Conservation (phyloP, 345 rosid genomes). For the Aquilaria malaccensis region DNA sequence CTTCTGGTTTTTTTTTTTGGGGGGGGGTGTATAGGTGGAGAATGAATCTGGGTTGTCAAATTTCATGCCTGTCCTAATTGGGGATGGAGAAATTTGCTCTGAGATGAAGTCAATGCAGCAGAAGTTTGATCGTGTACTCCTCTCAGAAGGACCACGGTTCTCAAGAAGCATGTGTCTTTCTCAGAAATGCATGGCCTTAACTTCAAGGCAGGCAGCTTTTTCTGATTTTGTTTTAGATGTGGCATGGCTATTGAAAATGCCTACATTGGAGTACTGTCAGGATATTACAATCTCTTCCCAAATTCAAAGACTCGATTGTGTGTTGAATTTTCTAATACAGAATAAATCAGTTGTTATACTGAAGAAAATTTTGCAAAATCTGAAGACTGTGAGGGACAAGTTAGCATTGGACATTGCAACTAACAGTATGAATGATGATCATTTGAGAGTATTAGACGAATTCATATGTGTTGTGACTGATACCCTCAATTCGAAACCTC, state of each 20-base stretch:
- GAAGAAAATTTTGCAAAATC: slow-evolving; percentile 43
- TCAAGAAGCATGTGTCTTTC: slow-evolving; percentile 15
- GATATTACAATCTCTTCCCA: slow-evolving; percentile 35
- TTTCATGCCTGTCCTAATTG: slow-evolving; percentile 76
- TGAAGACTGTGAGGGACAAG: slow-evolving; percentile 21
- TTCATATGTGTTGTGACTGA: not conserved
- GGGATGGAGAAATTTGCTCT: slow-evolving; percentile 59
- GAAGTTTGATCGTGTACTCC: slow-evolving; percentile 38
- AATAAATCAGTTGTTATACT: slow-evolving; percentile 45
- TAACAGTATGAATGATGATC: slow-evolving; percentile 36
- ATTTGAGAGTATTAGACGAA: too few relatives aligned
- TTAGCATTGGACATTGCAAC: too few relatives aligned
- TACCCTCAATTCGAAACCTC: slow-evolving; percentile 24
- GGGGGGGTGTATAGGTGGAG: slow-evolving; percentile 48
- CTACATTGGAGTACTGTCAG: slow-evolving; percentile 42
- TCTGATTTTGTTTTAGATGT: slow-evolving; percentile 71
- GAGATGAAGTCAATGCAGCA: slow-evolving; percentile 69
- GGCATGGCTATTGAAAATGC: slow-evolving; percentile 79
- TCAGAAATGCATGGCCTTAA: slow-evolving; percentile 36
- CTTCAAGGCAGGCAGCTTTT: slow-evolving; percentile 35
- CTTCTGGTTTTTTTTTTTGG: too few relatives aligned
- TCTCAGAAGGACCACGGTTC: slow-evolving; percentile 23
- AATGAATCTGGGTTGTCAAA: slow-evolving; percentile 86
- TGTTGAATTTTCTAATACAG: slow-evolving; percentile 51
- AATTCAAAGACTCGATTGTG: slow-evolving; percentile 53